Conservation (phyloP, 1,139 yeast species). For the Spathaspora sp. region DNA sequence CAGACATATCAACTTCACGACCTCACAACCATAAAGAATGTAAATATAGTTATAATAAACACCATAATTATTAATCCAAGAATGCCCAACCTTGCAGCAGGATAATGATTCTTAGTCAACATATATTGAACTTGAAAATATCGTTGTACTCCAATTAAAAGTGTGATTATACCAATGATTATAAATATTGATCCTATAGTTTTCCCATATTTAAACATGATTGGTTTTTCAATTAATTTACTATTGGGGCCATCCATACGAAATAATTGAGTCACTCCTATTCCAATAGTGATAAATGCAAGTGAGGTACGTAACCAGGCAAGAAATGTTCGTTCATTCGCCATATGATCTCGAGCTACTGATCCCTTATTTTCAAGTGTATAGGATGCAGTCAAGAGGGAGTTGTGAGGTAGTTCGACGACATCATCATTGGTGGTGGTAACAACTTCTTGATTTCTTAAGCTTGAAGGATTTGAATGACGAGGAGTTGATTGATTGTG, state of each 20-base stretch:
- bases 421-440: background rate
- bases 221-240: slow-evolving; percentile 3
- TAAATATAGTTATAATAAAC: slow-evolving; percentile 21
- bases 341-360: slow-evolving; percentile 56
- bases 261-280: slow-evolving; percentile 44
- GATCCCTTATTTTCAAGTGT: slow-evolving; percentile 46
- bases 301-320: slow-evolving; percentile 72
- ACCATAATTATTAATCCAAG: slow-evolving; percentile 20
- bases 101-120: slow-evolving; percentile 27
- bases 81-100: slow-evolving; percentile 30
- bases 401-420: background rate
- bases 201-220: slow-evolving; percentile 29
- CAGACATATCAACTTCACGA: slow-evolving; percentile 4
- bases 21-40: slow-evolving; percentile 24
- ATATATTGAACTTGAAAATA: slow-evolving; percentile 36
- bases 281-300: slow-evolving; percentile 42
- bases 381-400: background rate
- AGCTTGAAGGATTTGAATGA: background rate
- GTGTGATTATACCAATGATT: slow-evolving; percentile 33
- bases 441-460: background rate
- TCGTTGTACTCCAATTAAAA: slow-evolving; percentile 32
- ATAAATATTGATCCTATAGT: slow-evolving; percentile 39
- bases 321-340: slow-evolving; percentile 74
- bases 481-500: slow-evolving; percentile 3
- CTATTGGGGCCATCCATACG: slow-evolving; percentile 22